Conservation (phyloP, 208 protist genomes). For the Trypanosoma platydactyli region DNA sequence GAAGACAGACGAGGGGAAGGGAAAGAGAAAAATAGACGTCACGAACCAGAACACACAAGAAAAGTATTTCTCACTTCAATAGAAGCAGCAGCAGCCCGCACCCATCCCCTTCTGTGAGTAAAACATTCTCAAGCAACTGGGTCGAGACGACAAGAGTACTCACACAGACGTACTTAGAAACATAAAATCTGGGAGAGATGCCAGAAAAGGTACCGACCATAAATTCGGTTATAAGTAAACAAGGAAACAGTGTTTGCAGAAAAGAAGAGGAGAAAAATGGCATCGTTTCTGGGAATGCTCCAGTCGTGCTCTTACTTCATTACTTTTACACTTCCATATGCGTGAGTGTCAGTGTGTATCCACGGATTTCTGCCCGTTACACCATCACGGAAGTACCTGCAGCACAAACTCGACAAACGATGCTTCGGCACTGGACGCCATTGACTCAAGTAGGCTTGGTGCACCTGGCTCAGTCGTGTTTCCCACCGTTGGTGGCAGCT, state of each 20-base stretch:
- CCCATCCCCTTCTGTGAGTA: conserved; percentile 19
- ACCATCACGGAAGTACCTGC: conserved; percentile 35
- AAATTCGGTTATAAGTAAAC: conserved; percentile 8
- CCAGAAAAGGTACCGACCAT: not conserved
- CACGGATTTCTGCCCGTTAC: too few relatives aligned
- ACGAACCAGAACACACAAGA: conserved; percentile 33
- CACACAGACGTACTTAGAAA: not conserved
- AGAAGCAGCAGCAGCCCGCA: conserved; percentile 27
- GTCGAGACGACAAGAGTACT: conserved; percentile 1
- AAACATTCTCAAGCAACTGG: too few relatives aligned
- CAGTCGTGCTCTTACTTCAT: too few relatives aligned
- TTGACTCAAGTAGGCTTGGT: conserved; percentile 46
- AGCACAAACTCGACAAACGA: conserved; percentile 60
- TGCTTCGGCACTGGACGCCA: conserved; percentile 70
- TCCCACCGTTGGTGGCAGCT: not conserved
- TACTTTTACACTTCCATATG: too few relatives aligned
- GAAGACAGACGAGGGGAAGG: not conserved
- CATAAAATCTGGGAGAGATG: not conserved
- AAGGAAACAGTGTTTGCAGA: conserved; percentile 5
- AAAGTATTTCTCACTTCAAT: conserved; percentile 22
- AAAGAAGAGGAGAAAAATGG: too few relatives aligned
- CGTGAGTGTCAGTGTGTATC: too few relatives aligned
- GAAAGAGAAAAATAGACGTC: conserved; percentile 11
- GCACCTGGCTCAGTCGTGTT: not conserved
- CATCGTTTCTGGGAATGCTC: too few relatives aligned